Percentiles rank a stretch among this genome's conserved stretches.
Conservation (phyloP, 2,329 filamentous ascomycete species). For the Septoria petroselini region DNA sequence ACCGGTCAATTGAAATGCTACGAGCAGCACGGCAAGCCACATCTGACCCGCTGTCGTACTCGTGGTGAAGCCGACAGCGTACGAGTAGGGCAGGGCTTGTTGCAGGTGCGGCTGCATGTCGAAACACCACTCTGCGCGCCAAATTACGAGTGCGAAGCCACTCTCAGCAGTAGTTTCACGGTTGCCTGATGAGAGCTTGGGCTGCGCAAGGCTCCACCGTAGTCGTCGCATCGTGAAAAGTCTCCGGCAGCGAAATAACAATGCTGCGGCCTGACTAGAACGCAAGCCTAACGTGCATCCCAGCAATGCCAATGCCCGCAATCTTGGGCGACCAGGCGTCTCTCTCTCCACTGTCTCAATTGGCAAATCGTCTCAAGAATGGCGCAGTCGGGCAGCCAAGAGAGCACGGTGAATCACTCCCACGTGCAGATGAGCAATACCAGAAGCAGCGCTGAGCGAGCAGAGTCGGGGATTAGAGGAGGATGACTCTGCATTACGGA, state of each 20-base stretch:
- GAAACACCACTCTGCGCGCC: too few species aligned
- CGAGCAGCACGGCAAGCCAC: too few species aligned
- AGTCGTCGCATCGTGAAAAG: not conserved
- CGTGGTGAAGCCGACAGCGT: too few species aligned
- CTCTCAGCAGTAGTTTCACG: not conserved
- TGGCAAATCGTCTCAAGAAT: conserved; percentile 10
- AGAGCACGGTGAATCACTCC: conserved; percentile 8
- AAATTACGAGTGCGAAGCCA: not conserved
- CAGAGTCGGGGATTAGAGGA: not conserved
- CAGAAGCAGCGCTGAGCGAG: conserved; percentile 3
- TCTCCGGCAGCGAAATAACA: not conserved
- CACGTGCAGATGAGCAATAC: conserved; percentile 14
- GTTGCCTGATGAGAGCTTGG: conserved; percentile 1
- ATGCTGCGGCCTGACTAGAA: conserved; percentile 17
- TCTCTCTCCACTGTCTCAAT: not conserved
- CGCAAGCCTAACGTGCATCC: not conserved
- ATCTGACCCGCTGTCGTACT: too few species aligned
- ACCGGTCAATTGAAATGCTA: too few species aligned
- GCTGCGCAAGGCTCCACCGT: not conserved
- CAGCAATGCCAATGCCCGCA: conserved; percentile 7
- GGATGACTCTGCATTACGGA: conserved; percentile 9
- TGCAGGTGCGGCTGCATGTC: too few species aligned
- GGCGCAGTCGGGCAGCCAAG: conserved; percentile 12
- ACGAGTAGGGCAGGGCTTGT: too few species aligned
- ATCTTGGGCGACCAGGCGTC: not conserved